Base-by-base conservation (phyloP, 164 flowering plant species). In the Aristolochia fimbriata region DNA sequence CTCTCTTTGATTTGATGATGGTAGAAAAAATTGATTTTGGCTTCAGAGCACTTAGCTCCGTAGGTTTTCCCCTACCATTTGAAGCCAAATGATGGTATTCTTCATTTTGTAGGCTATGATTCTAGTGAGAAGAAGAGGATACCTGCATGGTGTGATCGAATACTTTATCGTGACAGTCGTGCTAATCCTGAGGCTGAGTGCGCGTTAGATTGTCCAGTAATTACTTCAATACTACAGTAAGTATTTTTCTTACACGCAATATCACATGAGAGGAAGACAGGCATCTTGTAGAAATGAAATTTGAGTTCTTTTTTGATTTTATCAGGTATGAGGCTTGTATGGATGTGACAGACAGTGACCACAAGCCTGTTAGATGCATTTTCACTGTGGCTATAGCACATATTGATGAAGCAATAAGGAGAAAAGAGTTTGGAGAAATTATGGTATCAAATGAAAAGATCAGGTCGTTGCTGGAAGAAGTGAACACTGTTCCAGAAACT, bases 101-200 rank as follows among this genome's bases (percentile, higher is more conserved):
- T 16, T 58, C 19, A 46, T 57, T 66, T 53, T 71, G 46, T 65
- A 94, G 99, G 99, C 48, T 94, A 94, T 81, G 99, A 94, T 76
- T 88, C 96, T 27, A 90, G 99, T 49, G 99, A 94, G 79, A 94
- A 94, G 78, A 94, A 94, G 79, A 87, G 99, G 5, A 88, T 91
- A 73, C 99, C 99, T 63, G 99, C 99, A 27, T 94, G 99, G 99
- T 94, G 99, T 67, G 99, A 94, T 70, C 79, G 97, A 66, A 76
- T 94, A 56, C 60, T 94, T 59, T 94, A 77, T 65, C 97, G 99
- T 27, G 99, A 94, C 69, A 87, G 58, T 60, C 85, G 90, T 19
- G 62, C 83, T 16, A 48, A 74, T 58, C 47, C 80, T 53, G 78
- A 20, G 2, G 65, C 83, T 13, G 86, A 81, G 19, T 87, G 97